phyloP scores from a whole-genome alignment of 2,329 filamentous ascomycete genomes.

The Sporothrix euskadiensis region DNA sequence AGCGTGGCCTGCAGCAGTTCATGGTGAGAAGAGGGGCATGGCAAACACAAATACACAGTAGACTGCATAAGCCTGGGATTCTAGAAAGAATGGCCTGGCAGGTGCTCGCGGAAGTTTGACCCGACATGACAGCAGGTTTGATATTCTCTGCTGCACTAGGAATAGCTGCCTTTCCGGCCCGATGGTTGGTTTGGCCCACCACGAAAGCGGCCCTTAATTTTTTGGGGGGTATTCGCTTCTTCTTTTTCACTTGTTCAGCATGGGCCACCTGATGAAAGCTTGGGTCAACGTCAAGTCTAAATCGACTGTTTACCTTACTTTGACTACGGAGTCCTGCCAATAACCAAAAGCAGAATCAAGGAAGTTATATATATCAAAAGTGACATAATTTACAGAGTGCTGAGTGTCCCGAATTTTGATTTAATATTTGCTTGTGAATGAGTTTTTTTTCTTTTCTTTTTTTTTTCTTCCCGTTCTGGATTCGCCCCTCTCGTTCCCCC shows the following conservation, averaged over 20 bases:
- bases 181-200: background rate
- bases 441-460: background rate
- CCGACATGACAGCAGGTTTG: background rate
- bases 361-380: too few relatives aligned
- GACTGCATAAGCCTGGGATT: constrained; percentile 6
- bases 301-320: background rate
- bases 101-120: background rate
- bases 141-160: background rate
- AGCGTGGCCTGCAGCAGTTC: background rate
- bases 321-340: background rate
- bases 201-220: background rate
- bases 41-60: background rate
- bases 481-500: constrained; percentile 12
- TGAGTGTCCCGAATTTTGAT: background rate
- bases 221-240: background rate
- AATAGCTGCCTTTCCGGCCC: background rate
- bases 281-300: background rate
- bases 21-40: background rate
- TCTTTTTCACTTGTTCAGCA: constrained; percentile 2
- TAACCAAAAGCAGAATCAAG: too few relatives aligned
- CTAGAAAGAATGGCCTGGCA: background rate
- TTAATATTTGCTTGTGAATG: background rate
- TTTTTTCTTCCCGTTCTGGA: background rate
- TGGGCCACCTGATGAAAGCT: background rate
- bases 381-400: too few relatives aligned